These are phyloP conservation scores for Cytospora piceae DNA, from an alignment of 2,329 filamentous ascomycete species.

Conservation along the genomic window DNA sequence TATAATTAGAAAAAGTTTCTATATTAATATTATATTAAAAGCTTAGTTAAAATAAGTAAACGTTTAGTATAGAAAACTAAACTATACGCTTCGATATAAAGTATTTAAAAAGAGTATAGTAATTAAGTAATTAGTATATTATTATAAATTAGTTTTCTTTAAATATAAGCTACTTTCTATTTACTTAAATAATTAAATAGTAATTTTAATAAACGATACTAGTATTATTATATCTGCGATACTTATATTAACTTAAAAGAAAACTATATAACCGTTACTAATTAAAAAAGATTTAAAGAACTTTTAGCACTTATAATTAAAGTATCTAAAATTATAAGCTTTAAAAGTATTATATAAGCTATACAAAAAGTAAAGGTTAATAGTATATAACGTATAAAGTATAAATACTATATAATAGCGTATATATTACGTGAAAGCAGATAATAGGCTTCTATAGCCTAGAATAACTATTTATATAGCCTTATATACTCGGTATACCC, in stretches of 20 bases:
- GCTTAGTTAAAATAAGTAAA: too few relatives aligned
- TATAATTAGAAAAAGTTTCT: background rate
- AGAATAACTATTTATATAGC: too few relatives aligned
- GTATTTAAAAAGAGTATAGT: too few relatives aligned
- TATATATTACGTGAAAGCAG: too few relatives aligned
- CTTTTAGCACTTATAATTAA: background rate
- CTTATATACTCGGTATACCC: too few relatives aligned
- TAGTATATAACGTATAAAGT: too few relatives aligned
- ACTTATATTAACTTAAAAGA: too few relatives aligned
- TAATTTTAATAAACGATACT: background rate
- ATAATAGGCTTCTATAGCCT: too few relatives aligned
- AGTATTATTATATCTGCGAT: background rate
- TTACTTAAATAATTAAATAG: background rate
- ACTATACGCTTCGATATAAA: too few relatives aligned
- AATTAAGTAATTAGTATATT: too few relatives aligned
- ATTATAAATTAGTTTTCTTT: background rate
- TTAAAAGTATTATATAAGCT: background rate
- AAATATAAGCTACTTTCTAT: background rate
- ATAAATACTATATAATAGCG: too few relatives aligned
- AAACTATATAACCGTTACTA: background rate
- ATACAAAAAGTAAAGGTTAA: background rate
- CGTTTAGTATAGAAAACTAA: too few relatives aligned
- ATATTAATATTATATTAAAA: conserved; percentile 7
- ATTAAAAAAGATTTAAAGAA: background rate
- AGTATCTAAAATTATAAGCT: background rate